Percentiles rank a stretch among this genome's conserved stretches.
Evolutionary conservation across 1,284 basidiomycete genomes (phyloP).

Genomic region (Somion occarium): DNA sequence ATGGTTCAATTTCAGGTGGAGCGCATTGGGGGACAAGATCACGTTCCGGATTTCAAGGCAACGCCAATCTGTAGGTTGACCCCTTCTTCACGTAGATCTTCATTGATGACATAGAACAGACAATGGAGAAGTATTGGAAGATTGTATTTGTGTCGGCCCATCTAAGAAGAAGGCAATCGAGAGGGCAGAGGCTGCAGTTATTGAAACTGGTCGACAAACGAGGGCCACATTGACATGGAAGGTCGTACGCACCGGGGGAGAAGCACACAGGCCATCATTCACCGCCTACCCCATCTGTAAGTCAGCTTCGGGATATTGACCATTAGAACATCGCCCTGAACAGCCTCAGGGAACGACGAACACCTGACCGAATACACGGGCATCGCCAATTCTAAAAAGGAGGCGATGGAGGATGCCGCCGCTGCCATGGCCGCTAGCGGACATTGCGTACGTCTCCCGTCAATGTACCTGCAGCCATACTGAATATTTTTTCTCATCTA

Average conservation of each 20-base stretch:
- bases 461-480: too few species aligned
- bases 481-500: too few species aligned
- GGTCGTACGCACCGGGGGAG: not conserved
- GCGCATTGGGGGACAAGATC: not conserved
- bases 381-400: slow-evolving; percentile 14
- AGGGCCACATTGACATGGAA: not conserved
- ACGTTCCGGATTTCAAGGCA: not conserved
- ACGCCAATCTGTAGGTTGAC: not conserved
- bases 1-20: not conserved
- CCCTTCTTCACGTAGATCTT: not conserved
- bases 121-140: not conserved
- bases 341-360: not conserved
- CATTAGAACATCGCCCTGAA: not conserved
- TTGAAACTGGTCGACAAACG: not conserved
- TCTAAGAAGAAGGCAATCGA: not conserved
- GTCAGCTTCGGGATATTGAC: not conserved
- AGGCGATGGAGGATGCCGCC: slow-evolving; percentile 1
- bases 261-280: not conserved
- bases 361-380: slow-evolving; percentile 1
- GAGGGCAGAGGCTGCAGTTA: not conserved
- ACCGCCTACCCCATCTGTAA: not conserved
- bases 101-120: not conserved
- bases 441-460: slow-evolving; percentile 10
- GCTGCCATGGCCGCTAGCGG: slow-evolving; percentile 1
- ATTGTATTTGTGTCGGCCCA: not conserved